Conservation (phyloP, 768 basidiomycete genomes). For the Mycena latifolia region DNA sequence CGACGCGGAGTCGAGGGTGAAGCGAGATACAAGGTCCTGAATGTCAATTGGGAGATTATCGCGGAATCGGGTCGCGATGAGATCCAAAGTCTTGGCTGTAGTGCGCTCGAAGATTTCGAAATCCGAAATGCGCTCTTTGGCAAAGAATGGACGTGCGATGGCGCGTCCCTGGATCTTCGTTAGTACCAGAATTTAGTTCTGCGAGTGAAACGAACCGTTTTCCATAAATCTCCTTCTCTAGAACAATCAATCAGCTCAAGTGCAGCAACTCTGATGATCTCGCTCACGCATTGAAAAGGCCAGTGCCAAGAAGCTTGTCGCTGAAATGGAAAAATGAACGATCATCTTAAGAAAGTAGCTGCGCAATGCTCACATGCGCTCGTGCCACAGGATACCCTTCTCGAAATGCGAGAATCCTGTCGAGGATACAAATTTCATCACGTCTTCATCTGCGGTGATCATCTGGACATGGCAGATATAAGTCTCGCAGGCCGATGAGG, state of each 20-base stretch:
- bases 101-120: constrained; percentile 61
- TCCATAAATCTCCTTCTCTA: constrained; percentile 24
- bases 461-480: constrained; percentile 45
- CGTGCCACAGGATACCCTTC: constrained; percentile 55
- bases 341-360: too few relatives aligned
- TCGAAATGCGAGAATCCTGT: constrained; percentile 60
- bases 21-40: constrained; percentile 56
- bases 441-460: constrained; percentile 59
- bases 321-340: constrained; percentile 19
- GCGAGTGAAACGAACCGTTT: constrained; percentile 6
- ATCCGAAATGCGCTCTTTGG: constrained; percentile 60
- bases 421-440: constrained; percentile 55
- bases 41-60: constrained; percentile 48
- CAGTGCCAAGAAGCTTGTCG: constrained; percentile 55
- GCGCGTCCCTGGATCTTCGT: constrained; percentile 52
- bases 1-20: constrained; percentile 45
- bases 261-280: background rate
- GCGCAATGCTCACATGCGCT: constrained; percentile 50
- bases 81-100: constrained; percentile 42
- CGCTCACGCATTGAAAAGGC: constrained; percentile 59
- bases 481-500: background rate
- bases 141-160: constrained; percentile 63
- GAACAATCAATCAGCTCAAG: background rate
- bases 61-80: constrained; percentile 37
- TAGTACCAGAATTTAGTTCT: background rate